Conservation (phyloP, 2,329 filamentous ascomycete species). For the Pseudohalonectria lignicola region DNA sequence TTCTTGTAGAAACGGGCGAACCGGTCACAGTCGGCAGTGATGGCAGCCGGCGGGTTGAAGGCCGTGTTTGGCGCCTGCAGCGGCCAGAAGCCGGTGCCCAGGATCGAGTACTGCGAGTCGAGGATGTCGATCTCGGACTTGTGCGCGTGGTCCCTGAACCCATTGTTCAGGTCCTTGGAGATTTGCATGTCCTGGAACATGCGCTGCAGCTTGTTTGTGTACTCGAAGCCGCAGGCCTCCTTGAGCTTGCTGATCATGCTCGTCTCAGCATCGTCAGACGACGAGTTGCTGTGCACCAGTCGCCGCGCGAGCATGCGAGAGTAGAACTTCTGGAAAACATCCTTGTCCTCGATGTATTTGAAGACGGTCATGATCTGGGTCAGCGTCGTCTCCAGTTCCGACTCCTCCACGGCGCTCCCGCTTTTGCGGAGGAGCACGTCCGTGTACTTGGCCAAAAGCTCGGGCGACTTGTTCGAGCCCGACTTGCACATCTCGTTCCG, state of each 20-base stretch:
- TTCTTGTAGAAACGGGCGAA: slow-evolving; percentile 89
- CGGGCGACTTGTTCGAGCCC: slow-evolving; percentile 86
- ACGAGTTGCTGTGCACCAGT: slow-evolving; percentile 87
- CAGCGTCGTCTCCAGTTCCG: slow-evolving; percentile 80
- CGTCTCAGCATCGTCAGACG: slow-evolving; percentile 93
- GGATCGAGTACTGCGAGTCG: slow-evolving; percentile 83
- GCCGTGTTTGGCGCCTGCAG: slow-evolving; percentile 76
- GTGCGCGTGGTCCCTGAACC: slow-evolving; percentile 69
- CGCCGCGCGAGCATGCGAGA: slow-evolving; percentile 92
- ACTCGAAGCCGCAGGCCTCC: slow-evolving; percentile 96
- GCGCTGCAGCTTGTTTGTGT: slow-evolving; percentile 97
- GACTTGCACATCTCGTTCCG: slow-evolving; percentile 92
- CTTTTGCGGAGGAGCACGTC: slow-evolving; percentile 90
- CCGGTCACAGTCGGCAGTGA: slow-evolving; percentile 77
- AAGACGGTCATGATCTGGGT: slow-evolving; percentile 98
- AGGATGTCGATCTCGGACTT: slow-evolving; percentile 59
- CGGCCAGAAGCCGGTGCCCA: slow-evolving; percentile 97
- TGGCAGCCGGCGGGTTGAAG: slow-evolving; percentile 78
- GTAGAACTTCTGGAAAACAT: slow-evolving; percentile 99
- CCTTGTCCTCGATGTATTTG: slow-evolving; percentile 99
- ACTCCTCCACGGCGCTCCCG: slow-evolving; percentile 84
- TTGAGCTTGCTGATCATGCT: slow-evolving; percentile 99
- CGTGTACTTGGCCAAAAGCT: slow-evolving; percentile 89
- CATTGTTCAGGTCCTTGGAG: slow-evolving; percentile 88
- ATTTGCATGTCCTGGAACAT: slow-evolving; percentile 99